Base-by-base conservation (phyloP, 306 rosid genomes). In the Pachyrhizus erosus region DNA sequence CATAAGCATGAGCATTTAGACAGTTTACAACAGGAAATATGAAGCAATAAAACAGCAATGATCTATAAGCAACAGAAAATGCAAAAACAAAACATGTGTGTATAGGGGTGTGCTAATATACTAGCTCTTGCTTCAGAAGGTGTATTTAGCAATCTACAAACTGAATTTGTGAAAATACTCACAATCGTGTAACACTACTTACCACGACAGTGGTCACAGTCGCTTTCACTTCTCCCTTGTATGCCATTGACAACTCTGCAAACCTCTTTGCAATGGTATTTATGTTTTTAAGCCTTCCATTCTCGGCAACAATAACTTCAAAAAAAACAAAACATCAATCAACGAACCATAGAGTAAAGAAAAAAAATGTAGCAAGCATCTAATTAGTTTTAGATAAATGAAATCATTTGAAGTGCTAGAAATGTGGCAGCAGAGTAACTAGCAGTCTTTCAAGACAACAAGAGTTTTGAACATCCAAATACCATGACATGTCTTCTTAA, bases 201-300 rank as follows among this genome's bases (percentile, higher is more conserved):
- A 96, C 99, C 85, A 93, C 66, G 57, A 96, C 97, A 14, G 94
- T 86, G 51, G 97, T 96, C 74, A 96, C 98, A 73, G 68, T 76
- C 39, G 93, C 97, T 92, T 87, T 91, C 89, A 92, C 94, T 89
- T 89, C 91, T 80, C 99, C 99, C 86, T 79, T 93, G 45, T 93
- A 91, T 45, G 97, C 99, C 98, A 92, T 93, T 45, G 97, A 90
- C 91, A 96, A 84, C 85, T 92, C 94, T 15, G 0, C 23, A 76
- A 91, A 93, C 87, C 87, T 92, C 93, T 93, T 91, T 31, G 92
- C 82, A 45, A 96, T 93, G 83, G 79, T 87, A 21, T 90, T 91
- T 33, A 94, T 46, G 83, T 89, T 45, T 85, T 82, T 91, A 69
- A 96, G 88, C 97, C 99, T 92, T 67, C 97, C 97, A 80, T 91